These are phyloP conservation scores for Thermomucor indicae-seudaticae DNA, from an alignment of 371 early-diverging fungal genomes.

Conservation along the genomic window DNA sequence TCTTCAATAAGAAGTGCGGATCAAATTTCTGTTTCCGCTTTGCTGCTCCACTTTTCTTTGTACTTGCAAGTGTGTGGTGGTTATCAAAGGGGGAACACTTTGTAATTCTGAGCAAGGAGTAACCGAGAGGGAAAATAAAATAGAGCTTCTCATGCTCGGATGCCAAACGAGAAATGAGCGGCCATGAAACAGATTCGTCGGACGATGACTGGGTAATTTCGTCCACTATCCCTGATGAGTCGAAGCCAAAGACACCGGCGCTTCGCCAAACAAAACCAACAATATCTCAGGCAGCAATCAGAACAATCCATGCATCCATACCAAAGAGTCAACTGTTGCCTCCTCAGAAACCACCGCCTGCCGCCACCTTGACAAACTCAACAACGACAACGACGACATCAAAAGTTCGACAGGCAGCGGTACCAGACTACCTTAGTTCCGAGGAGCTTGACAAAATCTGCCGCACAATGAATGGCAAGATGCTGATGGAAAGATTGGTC, in stretches of 20 bases:
- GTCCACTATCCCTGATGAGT: background rate
- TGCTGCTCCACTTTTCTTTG: no score
- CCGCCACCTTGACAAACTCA: no score
- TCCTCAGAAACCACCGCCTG: no score
- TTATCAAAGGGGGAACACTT: no score
- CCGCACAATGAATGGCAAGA: slow-evolving; percentile 12
- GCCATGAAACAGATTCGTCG: slow-evolving; percentile 27
- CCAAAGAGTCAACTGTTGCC: no score
- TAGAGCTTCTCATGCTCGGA: no score
- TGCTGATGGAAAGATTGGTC: slow-evolving; percentile 16
- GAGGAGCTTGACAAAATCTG: slow-evolving; percentile 23
- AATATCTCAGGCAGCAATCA: slow-evolving; percentile 3
- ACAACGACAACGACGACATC: background rate
- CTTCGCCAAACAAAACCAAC: background rate
- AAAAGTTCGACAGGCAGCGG: background rate
- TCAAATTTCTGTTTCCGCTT: no score
- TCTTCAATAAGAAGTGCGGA: no score
- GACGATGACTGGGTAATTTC: slow-evolving; percentile 36
- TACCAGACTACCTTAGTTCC: slow-evolving; percentile 15
- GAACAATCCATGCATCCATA: slow-evolving; percentile 4
- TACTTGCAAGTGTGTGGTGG: no score
- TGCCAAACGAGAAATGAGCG: no score
- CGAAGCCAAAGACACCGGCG: slow-evolving; percentile 5
- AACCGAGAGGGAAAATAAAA: no score
- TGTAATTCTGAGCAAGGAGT: no score